Conservation (phyloP, 495 filamentous ascomycete genomes). For the Trichoderma parareesei region DNA sequence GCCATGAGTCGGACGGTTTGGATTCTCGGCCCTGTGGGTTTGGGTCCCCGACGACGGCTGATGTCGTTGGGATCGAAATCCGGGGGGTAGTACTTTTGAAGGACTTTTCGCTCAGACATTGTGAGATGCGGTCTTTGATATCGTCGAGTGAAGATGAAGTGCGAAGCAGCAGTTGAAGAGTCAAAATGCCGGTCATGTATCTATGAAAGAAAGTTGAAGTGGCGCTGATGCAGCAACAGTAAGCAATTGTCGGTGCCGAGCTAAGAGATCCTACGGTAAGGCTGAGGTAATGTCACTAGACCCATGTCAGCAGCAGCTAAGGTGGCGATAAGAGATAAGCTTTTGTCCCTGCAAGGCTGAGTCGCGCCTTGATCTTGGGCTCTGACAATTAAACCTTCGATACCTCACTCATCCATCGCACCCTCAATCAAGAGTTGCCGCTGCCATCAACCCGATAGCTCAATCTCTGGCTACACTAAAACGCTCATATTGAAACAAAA, state of each 20-base stretch:
- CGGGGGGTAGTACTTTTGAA: slow-evolving; percentile 75
- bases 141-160: background rate
- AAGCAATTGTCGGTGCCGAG: background rate
- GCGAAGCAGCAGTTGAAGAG: background rate
- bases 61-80: slow-evolving; percentile 90
- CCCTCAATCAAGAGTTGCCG: background rate
- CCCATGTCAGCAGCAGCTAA: background rate
- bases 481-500: background rate
- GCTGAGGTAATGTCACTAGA: background rate
- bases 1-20: slow-evolving; percentile 95
- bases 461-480: no score
- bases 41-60: slow-evolving; percentile 56
- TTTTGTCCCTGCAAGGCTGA: background rate
- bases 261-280: background rate
- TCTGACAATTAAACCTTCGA: background rate
- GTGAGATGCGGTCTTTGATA: background rate
- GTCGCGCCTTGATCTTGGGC: background rate
- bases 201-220: background rate
- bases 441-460: no score
- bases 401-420: background rate
- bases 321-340: background rate
- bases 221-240: background rate
- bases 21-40: slow-evolving; percentile 67
- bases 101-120: slow-evolving; percentile 15
- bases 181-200: background rate